phyloP scores from a whole-genome alignment of 2,329 filamentous ascomycete genomes.

The Colletotrichum sansevieriae region DNA sequence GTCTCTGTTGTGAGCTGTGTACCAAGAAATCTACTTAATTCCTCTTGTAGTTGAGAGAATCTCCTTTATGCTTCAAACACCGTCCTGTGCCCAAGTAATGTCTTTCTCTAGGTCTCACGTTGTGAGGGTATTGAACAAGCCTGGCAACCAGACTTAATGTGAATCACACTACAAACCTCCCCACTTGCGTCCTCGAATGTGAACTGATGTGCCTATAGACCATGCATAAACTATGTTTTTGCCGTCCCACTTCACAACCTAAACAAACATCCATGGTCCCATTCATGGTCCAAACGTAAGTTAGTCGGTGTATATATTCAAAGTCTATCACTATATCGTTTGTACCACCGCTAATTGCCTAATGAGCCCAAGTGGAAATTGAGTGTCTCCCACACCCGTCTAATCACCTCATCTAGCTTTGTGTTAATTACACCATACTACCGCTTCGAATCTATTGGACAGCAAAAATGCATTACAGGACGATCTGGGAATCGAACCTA shows the following conservation, averaged over 20 bases:
- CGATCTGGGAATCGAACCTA: constrained; percentile 24
- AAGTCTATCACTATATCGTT: too few species aligned
- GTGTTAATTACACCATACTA: neutral
- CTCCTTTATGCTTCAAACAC: constrained; percentile 40
- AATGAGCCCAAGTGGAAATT: too few species aligned
- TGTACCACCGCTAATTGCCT: too few species aligned
- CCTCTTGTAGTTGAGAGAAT: constrained; percentile 54
- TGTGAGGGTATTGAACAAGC: neutral
- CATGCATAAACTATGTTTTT: too few species aligned
- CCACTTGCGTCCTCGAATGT: neutral
- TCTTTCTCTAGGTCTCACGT: neutral
- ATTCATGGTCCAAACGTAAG: too few species aligned
- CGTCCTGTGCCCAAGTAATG: neutral
- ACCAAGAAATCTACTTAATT: constrained; percentile 68
- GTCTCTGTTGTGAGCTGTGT: constrained; percentile 73
- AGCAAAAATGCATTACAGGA: constrained; percentile 5
- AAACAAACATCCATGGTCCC: too few species aligned
- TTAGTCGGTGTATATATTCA: too few species aligned
- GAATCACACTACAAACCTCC: neutral
- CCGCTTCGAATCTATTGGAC: too few species aligned
- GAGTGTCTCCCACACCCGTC: too few species aligned
- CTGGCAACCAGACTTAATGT: neutral
- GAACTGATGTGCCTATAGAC: too few species aligned
- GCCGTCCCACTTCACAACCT: too few species aligned
- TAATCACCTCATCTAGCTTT: neutral